A percentile compares a stretch with the other conserved stretches of the same genome.
Conservation (phyloP, 805 yeast species). For the Suhomyces tanzawaensis region DNA sequence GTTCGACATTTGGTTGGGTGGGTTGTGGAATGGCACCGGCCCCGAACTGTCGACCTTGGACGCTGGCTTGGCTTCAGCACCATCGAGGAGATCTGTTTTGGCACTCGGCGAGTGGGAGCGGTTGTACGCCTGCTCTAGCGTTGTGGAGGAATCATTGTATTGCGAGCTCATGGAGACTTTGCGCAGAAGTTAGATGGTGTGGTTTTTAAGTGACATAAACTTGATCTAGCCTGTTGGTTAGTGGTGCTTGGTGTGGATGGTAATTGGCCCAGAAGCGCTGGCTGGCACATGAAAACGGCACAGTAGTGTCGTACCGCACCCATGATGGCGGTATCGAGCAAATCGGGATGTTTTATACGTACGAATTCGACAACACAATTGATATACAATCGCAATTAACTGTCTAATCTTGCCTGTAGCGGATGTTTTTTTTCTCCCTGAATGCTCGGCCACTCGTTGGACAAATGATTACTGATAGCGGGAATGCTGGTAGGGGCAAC, state of each 20-base stretch:
- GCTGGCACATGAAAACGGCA: no score
- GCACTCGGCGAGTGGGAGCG: constrained; percentile 3
- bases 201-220: not conserved
- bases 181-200: not conserved
- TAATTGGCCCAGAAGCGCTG: no score
- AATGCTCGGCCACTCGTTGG: not conserved
- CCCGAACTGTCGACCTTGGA: not conserved
- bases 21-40: constrained; percentile 3
- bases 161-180: constrained; percentile 2
- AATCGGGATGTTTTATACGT: no score
- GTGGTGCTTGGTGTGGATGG: no score
- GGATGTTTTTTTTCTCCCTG: not conserved
- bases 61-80: no score
- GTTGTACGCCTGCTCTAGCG: constrained; percentile 3
- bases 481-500: not conserved
- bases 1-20: constrained; percentile 23
- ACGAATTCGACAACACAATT: no score
- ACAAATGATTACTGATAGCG: not conserved
- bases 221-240: not conserved
- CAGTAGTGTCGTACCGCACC: no score
- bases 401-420: no score
- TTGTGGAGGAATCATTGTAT: constrained; percentile 2
- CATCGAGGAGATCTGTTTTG: not conserved
- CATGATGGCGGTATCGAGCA: no score
- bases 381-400: no score